Percentiles rank a stretch among this genome's conserved stretches.
phyloP scores from a whole-genome alignment of 768 basidiomycete genomes.

The Leccinum disarticulatum region DNA sequence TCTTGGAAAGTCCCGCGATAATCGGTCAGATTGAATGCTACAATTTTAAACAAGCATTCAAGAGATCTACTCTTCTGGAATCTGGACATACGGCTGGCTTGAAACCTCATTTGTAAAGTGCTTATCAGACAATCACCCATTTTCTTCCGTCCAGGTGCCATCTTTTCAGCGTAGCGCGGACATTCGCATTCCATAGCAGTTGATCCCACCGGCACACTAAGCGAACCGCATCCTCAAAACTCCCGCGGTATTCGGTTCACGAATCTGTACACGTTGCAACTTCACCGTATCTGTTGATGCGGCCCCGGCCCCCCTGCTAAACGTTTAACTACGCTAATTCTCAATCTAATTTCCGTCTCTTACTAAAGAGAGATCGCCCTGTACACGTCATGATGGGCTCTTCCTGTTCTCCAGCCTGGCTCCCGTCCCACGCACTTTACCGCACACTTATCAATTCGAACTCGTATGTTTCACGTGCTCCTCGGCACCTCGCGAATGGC shows the following conservation, averaged over 20 bases:
- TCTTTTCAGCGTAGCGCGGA: neutral
- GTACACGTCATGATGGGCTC: conserved; percentile 23
- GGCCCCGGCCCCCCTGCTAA: conserved; percentile 19
- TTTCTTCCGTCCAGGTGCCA: neutral
- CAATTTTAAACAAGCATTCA: neutral
- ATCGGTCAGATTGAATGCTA: conserved; percentile 7
- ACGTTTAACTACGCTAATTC: conserved; percentile 35
- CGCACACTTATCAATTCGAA: conserved; percentile 2
- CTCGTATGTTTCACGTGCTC: conserved; percentile 20
- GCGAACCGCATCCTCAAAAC: neutral
- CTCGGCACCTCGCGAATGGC: conserved; percentile 26
- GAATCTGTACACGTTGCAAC: neutral
- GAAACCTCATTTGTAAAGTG: conserved; percentile 8
- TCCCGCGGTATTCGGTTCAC: conserved; percentile 1
- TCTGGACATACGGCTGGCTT: neutral
- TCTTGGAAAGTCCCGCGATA: conserved; percentile 25
- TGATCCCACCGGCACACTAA: conserved; percentile 1
- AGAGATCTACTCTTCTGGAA: conserved; percentile 5
- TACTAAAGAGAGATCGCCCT: conserved; percentile 15
- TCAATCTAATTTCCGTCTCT: conserved; percentile 25
- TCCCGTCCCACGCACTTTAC: conserved; percentile 1
- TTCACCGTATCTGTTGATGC: neutral
- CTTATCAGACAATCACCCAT: conserved; percentile 13
- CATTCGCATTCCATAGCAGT: neutral
- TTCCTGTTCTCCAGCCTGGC: conserved; percentile 1